A percentile compares a stretch with the other conserved stretches of the same genome.
These are phyloP conservation scores for Acidiella bohemica DNA, from an alignment of 495 filamentous ascomycete genomes.

Conservation along the genomic window DNA sequence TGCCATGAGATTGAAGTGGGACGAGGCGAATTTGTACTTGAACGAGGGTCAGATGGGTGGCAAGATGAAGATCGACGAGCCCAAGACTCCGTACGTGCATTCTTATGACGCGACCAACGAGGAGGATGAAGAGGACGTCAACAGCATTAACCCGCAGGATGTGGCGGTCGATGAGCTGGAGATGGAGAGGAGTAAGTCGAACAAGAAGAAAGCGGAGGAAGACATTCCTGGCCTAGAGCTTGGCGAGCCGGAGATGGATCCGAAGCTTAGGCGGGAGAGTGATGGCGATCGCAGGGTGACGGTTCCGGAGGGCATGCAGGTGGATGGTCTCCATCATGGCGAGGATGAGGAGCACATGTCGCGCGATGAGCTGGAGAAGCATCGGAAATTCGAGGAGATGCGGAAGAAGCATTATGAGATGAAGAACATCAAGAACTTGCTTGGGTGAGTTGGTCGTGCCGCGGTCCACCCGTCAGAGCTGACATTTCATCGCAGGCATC, in stretches of 20 bases:
- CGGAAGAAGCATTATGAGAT: constrained; percentile 97
- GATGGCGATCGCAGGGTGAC: constrained; percentile 58
- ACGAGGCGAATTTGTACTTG: constrained; percentile 91
- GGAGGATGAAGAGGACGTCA: constrained; percentile 63
- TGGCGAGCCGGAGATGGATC: constrained; percentile 74
- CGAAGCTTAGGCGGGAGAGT: constrained; percentile 31
- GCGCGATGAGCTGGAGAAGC: constrained; percentile 75
- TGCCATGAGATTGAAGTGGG: constrained; percentile 79
- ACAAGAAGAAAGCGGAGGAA: constrained; percentile 36
- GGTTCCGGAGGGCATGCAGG: constrained; percentile 51
- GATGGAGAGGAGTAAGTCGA: constrained; percentile 27
- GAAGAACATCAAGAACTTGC: constrained; percentile 79
- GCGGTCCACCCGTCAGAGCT: not conserved
- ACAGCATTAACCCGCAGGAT: constrained; percentile 40
- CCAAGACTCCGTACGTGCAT: constrained; percentile 88
- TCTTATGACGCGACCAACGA: constrained; percentile 68
- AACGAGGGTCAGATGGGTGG: constrained; percentile 87
- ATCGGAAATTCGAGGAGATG: constrained; percentile 76
- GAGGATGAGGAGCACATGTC: constrained; percentile 47
- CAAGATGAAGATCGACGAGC: constrained; percentile 98
- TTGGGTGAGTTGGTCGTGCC: constrained; percentile 46
- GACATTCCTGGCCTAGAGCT: constrained; percentile 88
- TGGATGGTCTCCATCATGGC: constrained; percentile 34
- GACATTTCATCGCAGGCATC: constrained; percentile 18
- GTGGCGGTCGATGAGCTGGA: constrained; percentile 61